These are phyloP conservation scores for Arabis hirsuta DNA, from an alignment of 345 rosid genomes.

Conservation along the genomic window DNA sequence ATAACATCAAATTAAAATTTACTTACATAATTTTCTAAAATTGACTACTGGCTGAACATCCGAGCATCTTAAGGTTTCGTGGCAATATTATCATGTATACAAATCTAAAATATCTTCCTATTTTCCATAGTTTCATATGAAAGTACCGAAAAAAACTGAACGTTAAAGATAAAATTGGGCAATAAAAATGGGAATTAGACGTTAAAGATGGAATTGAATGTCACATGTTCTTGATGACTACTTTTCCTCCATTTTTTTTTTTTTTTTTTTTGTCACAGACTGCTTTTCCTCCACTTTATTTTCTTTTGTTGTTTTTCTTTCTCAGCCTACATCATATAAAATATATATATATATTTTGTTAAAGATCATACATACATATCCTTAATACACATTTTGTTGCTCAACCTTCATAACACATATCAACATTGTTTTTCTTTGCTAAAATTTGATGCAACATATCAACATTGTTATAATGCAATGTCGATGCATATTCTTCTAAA, in stretches of 20 bases:
- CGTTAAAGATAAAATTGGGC: slow-evolving; percentile 13
- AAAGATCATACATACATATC: neutral
- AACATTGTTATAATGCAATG: too few relatives aligned
- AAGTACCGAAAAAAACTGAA: neutral
- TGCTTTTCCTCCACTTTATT: neutral
- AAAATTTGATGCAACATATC: too few relatives aligned
- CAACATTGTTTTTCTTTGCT: too few relatives aligned
- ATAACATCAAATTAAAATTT: too few relatives aligned
- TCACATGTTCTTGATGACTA: slow-evolving; percentile 18
- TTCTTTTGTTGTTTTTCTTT: neutral
- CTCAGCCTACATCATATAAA: neutral
- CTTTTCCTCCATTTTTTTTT: neutral
- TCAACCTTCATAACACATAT: neutral
- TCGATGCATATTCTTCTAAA: too few relatives aligned
- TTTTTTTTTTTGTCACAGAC: neutral
- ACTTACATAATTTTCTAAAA: too few relatives aligned
- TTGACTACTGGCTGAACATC: too few relatives aligned
- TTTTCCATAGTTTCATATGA: neutral
- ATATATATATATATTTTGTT: neutral
- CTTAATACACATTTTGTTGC: neutral
- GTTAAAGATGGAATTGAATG: slow-evolving; percentile 21
- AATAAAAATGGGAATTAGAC: neutral
- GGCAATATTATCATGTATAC: too few relatives aligned
- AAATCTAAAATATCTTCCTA: neutral
- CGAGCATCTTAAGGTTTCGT: too few relatives aligned